Conservation (phyloP, 2,329 filamentous ascomycete genomes). For the Alternaria brassicae region DNA sequence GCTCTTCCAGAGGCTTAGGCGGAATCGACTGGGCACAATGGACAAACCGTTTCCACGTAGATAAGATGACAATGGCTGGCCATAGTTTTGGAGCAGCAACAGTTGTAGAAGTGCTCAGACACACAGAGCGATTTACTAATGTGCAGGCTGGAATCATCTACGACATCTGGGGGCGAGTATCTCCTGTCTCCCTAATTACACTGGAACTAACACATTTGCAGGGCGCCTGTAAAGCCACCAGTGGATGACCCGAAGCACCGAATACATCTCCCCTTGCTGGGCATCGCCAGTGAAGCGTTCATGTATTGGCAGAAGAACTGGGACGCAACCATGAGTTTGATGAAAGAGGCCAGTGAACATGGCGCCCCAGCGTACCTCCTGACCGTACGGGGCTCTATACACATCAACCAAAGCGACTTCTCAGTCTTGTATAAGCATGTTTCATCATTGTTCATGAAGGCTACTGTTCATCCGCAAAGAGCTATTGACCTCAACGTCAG, state of each 20-base stretch:
- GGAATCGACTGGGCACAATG: conserved; percentile 65
- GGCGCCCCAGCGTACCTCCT: conserved; percentile 56
- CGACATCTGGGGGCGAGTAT: conserved; percentile 65
- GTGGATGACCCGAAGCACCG: conserved; percentile 55
- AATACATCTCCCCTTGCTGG: conserved; percentile 64
- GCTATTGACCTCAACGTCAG: conserved; percentile 69
- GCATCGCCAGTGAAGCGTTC: conserved; percentile 72
- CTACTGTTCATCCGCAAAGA: conserved; percentile 67
- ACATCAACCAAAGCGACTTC: conserved; percentile 72
- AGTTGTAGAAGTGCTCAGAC: conserved; percentile 65
- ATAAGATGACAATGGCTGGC: conserved; percentile 67
- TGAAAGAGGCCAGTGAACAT: conserved; percentile 61
- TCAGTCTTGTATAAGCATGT: conserved; percentile 67
- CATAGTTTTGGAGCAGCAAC: conserved; percentile 74
- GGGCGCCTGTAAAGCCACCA: conserved; percentile 55
- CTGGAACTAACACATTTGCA: conserved; percentile 30
- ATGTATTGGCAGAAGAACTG: conserved; percentile 74
- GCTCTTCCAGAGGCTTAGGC: conserved; percentile 65
- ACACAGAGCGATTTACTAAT: conserved; percentile 62
- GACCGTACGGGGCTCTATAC: conserved; percentile 65
- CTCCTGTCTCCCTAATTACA: background rate
- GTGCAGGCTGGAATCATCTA: conserved; percentile 70
- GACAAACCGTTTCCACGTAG: conserved; percentile 62
- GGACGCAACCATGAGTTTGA: conserved; percentile 62
- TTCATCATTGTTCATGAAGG: conserved; percentile 66